These are phyloP conservation scores for Kitagawia praeruptora DNA, from an alignment of 129 eudicot species.

Conservation along the genomic window DNA sequence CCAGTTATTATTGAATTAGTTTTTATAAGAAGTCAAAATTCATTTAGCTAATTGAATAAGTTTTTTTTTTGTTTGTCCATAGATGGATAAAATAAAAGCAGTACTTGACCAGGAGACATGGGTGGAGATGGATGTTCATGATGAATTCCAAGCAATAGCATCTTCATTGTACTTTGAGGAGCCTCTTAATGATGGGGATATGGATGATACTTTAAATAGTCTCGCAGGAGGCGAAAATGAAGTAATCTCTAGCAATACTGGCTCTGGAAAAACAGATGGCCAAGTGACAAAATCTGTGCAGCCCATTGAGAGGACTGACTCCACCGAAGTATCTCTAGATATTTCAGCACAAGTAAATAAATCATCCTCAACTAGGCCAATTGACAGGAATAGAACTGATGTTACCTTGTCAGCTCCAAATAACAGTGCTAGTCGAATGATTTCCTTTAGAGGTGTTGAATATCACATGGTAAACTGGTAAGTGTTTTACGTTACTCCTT, in stretches of 20 bases:
- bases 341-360: slow-evolving; percentile 24
- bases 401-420: slow-evolving; percentile 26
- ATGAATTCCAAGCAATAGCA: slow-evolving; percentile 76
- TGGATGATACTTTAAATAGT: slow-evolving; percentile 23
- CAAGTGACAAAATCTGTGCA: slow-evolving; percentile 18
- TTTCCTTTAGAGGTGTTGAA: slow-evolving; percentile 64
- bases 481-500: slow-evolving; percentile 22
- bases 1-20: background rate
- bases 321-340: slow-evolving; percentile 34
- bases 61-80: slow-evolving; percentile 20
- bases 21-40: background rate
- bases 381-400: slow-evolving; percentile 25
- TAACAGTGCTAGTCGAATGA: slow-evolving; percentile 43
- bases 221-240: slow-evolving; percentile 25
- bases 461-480: slow-evolving; percentile 99
- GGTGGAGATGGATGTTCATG: slow-evolving; percentile 93
- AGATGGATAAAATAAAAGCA: slow-evolving; percentile 90
- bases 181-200: slow-evolving; percentile 23
- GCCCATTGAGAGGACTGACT: slow-evolving; percentile 34
- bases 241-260: slow-evolving; percentile 25
- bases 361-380: slow-evolving; percentile 14
- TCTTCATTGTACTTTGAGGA: slow-evolving; percentile 52
- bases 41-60: background rate
- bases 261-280: slow-evolving; percentile 17
- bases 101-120: slow-evolving; percentile 97